Evolutionary conservation across 2,329 filamentous ascomycete species (phyloP), one percentile per base, ranked within the genome.

Genomic region (Penicillium thymicola): DNA sequence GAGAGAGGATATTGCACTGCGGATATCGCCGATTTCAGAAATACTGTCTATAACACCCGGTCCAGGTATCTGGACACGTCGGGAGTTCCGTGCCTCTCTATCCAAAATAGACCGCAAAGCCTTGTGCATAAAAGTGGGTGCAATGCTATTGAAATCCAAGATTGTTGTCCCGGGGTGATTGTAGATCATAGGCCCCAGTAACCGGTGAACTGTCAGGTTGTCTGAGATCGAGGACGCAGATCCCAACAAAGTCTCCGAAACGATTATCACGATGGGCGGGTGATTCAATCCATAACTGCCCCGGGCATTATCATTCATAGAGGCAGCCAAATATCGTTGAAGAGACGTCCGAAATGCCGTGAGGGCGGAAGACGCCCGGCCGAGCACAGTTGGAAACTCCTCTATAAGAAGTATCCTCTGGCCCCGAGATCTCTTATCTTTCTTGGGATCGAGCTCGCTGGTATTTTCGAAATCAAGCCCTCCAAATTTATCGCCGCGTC

Each of bases 71-170:
- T 84, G 86, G 54, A 83, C 84, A 50, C 91, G 82, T 4, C 88
- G 89, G 2, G 90, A 95, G 62, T 86, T 85, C 16, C 87, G 82
- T 0, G 92, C 88, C 73, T 97, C 92, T 71, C 97, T 97, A 65
- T 89, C 81, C 0, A 97, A 84, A 2, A 96, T 82, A 2, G 89
- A 73, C 54, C 94, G 89, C 5, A 99, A 78, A 0, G 93, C 93
- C 73, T 93, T 96, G 13, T 85, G 82, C 67, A 99, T 83, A 41
- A 93, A 84, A 0, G 93, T 94, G 0, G 91, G 87, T 0, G 94
- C 94, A 59, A 99, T 88, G 13, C 89, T 84, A 67, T 99, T 99
- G 76, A 97, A 99, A 62, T 96, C 92, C 61, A 99, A 90, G 5
- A 89, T 80, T 9, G 84, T 85, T 2, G 91, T 86, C 14, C 87